Conservation (phyloP, 108 stramenopile species). For the Pseudonitzschia multiseries region DNA sequence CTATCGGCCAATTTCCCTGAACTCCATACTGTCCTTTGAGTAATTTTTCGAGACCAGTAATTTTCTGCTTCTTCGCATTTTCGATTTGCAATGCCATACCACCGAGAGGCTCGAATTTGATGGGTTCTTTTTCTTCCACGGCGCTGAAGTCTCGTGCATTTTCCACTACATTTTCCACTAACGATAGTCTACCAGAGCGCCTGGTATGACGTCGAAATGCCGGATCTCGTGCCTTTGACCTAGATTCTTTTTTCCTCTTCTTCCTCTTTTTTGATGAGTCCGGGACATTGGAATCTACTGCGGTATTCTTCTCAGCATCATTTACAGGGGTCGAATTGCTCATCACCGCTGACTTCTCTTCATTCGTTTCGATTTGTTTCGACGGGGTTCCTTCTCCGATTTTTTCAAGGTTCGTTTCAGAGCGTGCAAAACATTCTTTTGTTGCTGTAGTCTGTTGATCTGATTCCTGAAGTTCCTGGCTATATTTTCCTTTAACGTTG, state of each 20-base stretch:
- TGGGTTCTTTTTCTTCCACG: not conserved
- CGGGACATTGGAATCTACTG: not conserved
- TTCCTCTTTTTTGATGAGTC: constrained; percentile 7
- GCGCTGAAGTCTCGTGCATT: not conserved
- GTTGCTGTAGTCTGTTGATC: not conserved
- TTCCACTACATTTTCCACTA: not conserved
- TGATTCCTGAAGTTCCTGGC: not conserved
- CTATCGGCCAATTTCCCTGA: constrained; percentile 53
- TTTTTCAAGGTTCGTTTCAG: not conserved
- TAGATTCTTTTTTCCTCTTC: not conserved
- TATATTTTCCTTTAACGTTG: not conserved
- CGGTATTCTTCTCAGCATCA: not conserved
- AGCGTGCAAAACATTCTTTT: no score
- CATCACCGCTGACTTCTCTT: not conserved
- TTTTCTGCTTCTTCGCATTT: constrained; percentile 20
- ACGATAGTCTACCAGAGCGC: constrained; percentile 27
- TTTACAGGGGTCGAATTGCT: not conserved
- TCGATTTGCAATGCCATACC: constrained; percentile 21
- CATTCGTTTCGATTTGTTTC: not conserved
- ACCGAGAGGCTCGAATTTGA: not conserved
- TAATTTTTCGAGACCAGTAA: constrained; percentile 40
- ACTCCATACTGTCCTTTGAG: constrained; percentile 35
- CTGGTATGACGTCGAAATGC: constrained; percentile 21
- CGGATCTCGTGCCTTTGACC: not conserved
- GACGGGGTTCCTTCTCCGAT: not conserved